Base-by-base conservation (phyloP, 176 grass and related monocot genomes). In the Eleusine coracana region DNA sequence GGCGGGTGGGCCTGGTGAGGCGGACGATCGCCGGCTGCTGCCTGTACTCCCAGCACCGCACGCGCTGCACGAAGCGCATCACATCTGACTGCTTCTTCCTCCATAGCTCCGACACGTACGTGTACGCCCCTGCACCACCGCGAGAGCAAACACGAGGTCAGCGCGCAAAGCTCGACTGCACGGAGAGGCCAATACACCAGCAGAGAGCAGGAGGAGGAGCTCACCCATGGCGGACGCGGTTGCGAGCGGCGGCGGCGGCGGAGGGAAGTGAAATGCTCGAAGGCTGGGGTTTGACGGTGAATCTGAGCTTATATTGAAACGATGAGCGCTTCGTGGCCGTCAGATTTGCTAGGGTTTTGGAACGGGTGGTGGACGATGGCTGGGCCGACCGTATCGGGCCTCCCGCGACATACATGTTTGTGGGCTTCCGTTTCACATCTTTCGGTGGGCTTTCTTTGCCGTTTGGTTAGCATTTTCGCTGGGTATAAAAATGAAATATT, bases 91-190 rank as follows among this genome's bases (percentile, higher is more conserved):
- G 91, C 87, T 93, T 93, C 91, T 74, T 91, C 93, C 93, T 85
- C 93, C 93, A 96, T 89, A 96, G 83, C 83, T 96, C 93, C 82
- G 86, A 87, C 18, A 96, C 86, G 76, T 91, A 96, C 86, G 78
- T 93, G 90, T 96, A 96, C 83, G 93, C 93, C 55, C 90, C 93
- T 96, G 89, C 40, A 58, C 59, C 49, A 41, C 52, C 36, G 23
- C 78, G n/a, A 68, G 38, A 42, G 8, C 38, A 21, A 44, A 39
- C 12, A 15, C 44, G 49, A 51, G 41, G 0, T 1, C 15, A 9
- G 10, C 36, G 49, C 9, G 9, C n/a, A 0, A 31, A 45, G 15
- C 17, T 34, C 17, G 1, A 10, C n/a, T 0, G 8, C 48, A 12
- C 13, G 66, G 23, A 21, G 34, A 62, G 27, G 36, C 4, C 25